Conservation (phyloP, 2,329 filamentous ascomycete species). For the Phialophora expanda region DNA sequence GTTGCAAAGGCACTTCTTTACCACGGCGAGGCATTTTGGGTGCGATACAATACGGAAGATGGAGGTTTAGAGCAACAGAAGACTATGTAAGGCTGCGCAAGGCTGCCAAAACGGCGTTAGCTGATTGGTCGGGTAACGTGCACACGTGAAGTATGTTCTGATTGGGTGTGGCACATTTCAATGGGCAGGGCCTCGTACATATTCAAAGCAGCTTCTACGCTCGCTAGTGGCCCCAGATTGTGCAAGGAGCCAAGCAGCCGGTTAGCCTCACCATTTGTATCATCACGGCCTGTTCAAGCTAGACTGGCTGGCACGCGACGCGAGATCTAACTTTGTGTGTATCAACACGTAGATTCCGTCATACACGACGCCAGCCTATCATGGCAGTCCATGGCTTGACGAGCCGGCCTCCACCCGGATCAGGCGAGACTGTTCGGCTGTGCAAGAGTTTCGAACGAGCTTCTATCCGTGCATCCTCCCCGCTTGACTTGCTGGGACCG, state of each 20-base stretch:
- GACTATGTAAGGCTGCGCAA: too few species aligned
- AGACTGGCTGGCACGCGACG: slow-evolving; percentile 32
- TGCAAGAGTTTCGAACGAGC: slow-evolving; percentile 24
- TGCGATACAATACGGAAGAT: too few species aligned
- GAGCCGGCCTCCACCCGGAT: slow-evolving; percentile 18
- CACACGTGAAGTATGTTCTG: too few species aligned
- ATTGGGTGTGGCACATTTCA: too few species aligned
- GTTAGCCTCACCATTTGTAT: slow-evolving; percentile 23
- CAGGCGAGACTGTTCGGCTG: slow-evolving; percentile 24
- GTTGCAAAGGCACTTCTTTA: too few species aligned
- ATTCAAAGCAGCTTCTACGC: slow-evolving; percentile 5
- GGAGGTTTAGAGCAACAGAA: too few species aligned
- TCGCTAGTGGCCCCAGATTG: slow-evolving; percentile 15
- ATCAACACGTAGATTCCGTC: slow-evolving; percentile 29
- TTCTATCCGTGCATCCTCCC: slow-evolving; percentile 1
- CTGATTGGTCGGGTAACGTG: too few species aligned
- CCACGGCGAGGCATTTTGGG: too few species aligned
- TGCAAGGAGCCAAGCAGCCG: slow-evolving; percentile 12
- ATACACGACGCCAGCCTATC: slow-evolving; percentile 30
- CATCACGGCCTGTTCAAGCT: slow-evolving; percentile 23
- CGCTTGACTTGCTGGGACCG: background rate
- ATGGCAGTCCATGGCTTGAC: slow-evolving; percentile 17
- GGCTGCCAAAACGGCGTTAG: too few species aligned
- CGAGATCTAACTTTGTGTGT: slow-evolving; percentile 37
- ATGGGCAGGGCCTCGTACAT: too few species aligned